These are phyloP conservation scores for Capniomyces stellatus DNA, from an alignment of 371 early-diverging fungal species.

Conservation along the genomic window DNA sequence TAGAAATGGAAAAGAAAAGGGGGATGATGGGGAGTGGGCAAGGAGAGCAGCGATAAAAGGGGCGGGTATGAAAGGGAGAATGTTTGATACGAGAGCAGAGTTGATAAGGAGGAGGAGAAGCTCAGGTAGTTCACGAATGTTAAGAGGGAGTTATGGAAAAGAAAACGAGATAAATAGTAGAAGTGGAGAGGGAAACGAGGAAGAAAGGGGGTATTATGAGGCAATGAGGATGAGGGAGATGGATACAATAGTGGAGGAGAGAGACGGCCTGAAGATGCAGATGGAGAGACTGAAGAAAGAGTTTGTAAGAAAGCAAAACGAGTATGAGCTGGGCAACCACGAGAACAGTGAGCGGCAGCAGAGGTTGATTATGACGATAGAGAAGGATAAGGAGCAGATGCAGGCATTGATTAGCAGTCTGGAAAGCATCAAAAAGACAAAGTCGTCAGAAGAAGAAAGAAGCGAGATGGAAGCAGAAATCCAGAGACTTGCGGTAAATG, in stretches of 20 bases:
- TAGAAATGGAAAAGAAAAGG: too few relatives aligned
- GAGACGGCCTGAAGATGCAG: not conserved
- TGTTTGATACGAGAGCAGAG: too few relatives aligned
- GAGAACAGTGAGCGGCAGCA: constrained; percentile 1
- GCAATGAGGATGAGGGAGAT: too few relatives aligned
- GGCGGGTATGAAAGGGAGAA: too few relatives aligned
- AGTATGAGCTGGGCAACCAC: not conserved
- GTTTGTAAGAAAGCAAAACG: not conserved
- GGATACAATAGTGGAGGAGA: not conserved
- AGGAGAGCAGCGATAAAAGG: too few relatives aligned
- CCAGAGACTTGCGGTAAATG: not conserved
- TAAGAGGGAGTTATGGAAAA: too few relatives aligned
- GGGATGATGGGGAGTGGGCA: too few relatives aligned
- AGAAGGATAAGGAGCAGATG: not conserved
- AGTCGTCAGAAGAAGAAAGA: not conserved
- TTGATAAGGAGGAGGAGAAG: too few relatives aligned
- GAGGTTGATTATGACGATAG: not conserved
- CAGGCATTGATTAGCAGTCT: not conserved
- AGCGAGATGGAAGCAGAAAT: not conserved
- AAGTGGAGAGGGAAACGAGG: too few relatives aligned
- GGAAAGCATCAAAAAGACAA: not conserved
- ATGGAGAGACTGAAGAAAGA: not conserved
- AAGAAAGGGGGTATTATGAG: too few relatives aligned
- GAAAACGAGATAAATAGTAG: too few relatives aligned
- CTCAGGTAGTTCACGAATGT: too few relatives aligned